Percentiles rank a stretch among this genome's conserved stretches.
Evolutionary conservation across 2,329 filamentous ascomycete genomes (phyloP).

Genomic region (Xylaria sp.): DNA sequence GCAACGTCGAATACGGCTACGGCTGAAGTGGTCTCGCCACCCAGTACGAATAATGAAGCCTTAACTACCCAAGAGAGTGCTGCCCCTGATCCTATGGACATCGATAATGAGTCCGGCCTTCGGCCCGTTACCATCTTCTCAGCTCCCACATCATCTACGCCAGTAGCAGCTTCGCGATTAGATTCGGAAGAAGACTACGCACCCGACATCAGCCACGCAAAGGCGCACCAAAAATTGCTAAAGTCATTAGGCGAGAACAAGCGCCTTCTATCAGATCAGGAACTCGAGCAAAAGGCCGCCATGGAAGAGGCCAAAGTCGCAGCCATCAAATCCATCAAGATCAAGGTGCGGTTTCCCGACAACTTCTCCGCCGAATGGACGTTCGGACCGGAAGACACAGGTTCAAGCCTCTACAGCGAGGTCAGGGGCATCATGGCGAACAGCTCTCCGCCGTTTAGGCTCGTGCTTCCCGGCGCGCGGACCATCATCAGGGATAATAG

Average conservation of each 20-base stretch:
- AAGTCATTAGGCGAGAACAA: constrained; percentile 73
- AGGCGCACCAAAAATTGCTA: constrained; percentile 77
- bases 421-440: constrained; percentile 77
- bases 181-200: constrained; percentile 81
- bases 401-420: constrained; percentile 76
- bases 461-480: constrained; percentile 71
- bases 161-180: constrained; percentile 75
- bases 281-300: constrained; percentile 76
- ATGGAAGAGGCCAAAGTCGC: constrained; percentile 74
- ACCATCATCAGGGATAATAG: constrained; percentile 61
- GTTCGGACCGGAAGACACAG: constrained; percentile 76
- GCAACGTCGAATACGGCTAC: constrained; percentile 28
- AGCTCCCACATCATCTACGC: constrained; percentile 78
- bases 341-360: constrained; percentile 90
- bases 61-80: not conserved
- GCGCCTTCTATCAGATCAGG: constrained; percentile 83
- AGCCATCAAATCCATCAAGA: constrained; percentile 73
- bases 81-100: constrained; percentile 47
- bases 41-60: constrained; percentile 4
- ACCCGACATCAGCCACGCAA: constrained; percentile 80
- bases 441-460: constrained; percentile 73
- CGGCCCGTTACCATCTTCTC: constrained; percentile 77
- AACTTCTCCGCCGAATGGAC: constrained; percentile 79
- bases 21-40: not conserved
- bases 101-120: constrained; percentile 49